A percentile compares a stretch with the other conserved stretches of the same genome.
Evolutionary conservation across 257 asterid genomes (phyloP).

Genomic region (Jasminum sambac): DNA sequence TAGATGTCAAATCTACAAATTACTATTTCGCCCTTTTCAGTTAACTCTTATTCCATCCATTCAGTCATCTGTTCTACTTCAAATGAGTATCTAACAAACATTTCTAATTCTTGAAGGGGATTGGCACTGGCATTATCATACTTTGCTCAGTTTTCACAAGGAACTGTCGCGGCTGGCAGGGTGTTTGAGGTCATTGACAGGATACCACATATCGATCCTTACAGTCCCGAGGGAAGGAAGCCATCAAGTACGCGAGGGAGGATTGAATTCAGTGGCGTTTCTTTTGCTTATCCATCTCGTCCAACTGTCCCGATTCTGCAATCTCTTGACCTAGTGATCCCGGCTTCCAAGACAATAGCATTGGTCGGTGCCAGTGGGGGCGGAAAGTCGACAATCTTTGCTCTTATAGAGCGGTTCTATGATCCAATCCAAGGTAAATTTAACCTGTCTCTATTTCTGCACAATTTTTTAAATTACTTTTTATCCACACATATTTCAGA

Average conservation of each 20-base stretch:
- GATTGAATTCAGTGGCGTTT: constrained; percentile 58
- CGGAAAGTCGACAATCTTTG: constrained; percentile 79
- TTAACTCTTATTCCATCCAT: too few species aligned
- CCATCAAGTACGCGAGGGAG: constrained; percentile 56
- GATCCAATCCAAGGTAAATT: constrained; percentile 65
- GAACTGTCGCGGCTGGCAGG: constrained; percentile 76
- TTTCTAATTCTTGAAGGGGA: constrained; percentile 45
- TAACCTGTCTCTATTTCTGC: too few species aligned
- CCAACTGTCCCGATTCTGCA: constrained; percentile 62
- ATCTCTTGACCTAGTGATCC: constrained; percentile 56
- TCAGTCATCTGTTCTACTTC: too few species aligned
- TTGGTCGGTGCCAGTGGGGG: constrained; percentile 82
- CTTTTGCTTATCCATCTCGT: constrained; percentile 77
- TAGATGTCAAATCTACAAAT: too few species aligned
- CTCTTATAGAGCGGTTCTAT: constrained; percentile 76
- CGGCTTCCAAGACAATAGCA: constrained; percentile 64
- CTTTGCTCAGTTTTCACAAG: constrained; percentile 87
- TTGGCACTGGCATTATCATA: constrained; percentile 74
- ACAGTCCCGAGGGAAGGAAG: constrained; percentile 55
- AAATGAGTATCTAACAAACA: neutral
- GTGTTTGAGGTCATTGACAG: constrained; percentile 69
- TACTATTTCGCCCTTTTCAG: too few species aligned
- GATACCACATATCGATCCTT: constrained; percentile 71
- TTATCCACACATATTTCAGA: too few species aligned
- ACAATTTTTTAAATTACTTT: too few species aligned